Percentiles rank a stretch among this genome's conserved stretches.
These are phyloP conservation scores for Pseudogymnoascus sp. DNA, from an alignment of 2,329 filamentous ascomycete genomes.

Conservation along the genomic window DNA sequence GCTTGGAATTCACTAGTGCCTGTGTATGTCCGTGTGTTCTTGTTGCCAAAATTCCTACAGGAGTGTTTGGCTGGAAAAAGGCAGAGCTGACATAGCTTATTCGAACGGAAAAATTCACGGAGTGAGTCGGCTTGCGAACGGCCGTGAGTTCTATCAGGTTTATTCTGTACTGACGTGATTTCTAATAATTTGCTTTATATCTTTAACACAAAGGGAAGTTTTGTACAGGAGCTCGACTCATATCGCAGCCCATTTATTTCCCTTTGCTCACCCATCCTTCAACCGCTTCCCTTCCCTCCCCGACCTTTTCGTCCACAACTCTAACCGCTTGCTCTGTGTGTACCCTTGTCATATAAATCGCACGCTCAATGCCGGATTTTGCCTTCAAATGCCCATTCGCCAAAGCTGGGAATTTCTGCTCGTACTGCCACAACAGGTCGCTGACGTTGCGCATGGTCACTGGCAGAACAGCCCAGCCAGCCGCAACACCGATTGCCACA, in stretches of 20 bases:
- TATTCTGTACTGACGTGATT: background rate
- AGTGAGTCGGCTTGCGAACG: background rate
- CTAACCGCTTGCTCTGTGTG: constrained; percentile 64
- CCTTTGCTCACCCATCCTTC: constrained; percentile 92
- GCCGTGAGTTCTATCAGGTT: background rate
- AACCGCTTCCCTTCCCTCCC: constrained; percentile 64
- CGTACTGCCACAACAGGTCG: constrained; percentile 83
- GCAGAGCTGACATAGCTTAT: background rate
- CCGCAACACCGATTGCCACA: constrained; percentile 69
- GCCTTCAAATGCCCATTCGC: constrained; percentile 72
- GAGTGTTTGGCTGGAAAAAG: background rate
- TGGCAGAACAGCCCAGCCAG: constrained; percentile 78
- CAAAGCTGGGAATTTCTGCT: constrained; percentile 77
- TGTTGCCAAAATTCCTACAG: background rate
- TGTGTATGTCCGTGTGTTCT: background rate
- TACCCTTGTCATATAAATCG: constrained; percentile 65
- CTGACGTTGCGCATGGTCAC: constrained; percentile 85
- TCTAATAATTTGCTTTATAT: background rate
- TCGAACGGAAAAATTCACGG: background rate
- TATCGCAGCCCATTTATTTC: constrained; percentile 21
- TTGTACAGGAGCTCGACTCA: constrained; percentile 2
- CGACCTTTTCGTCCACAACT: constrained; percentile 76
- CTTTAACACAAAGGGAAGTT: constrained; percentile 7
- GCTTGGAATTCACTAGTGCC: background rate
- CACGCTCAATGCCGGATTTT: constrained; percentile 60